Percentiles rank a stretch among this genome's conserved stretches.
These are phyloP conservation scores for Dryadomyces quercus-mongolicae DNA, from an alignment of 2,329 filamentous ascomycete species.

Conservation along the genomic window DNA sequence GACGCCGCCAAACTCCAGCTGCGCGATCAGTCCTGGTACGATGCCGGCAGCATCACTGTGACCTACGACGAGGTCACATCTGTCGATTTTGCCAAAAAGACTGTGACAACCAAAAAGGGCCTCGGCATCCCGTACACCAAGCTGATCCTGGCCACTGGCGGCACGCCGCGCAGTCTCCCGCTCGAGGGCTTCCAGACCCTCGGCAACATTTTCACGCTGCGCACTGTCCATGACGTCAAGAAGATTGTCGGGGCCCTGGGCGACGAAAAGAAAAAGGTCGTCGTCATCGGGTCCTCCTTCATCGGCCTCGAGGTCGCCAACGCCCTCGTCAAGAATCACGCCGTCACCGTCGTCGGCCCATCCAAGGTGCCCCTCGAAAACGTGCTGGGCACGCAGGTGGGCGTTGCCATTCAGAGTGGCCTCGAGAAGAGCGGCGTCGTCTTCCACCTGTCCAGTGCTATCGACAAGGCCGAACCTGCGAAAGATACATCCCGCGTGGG, in stretches of 20 bases:
- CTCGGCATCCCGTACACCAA: constrained; percentile 70
- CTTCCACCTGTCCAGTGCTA: constrained; percentile 69
- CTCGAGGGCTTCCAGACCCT: constrained; percentile 78
- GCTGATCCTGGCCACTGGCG: constrained; percentile 81
- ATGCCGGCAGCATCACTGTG: constrained; percentile 43
- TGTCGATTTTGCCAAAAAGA: constrained; percentile 65
- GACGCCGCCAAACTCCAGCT: constrained; percentile 69
- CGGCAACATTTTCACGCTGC: constrained; percentile 75
- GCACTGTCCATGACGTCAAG: constrained; percentile 65
- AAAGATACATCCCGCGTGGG: constrained; percentile 63
- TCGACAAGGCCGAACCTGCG: constrained; percentile 67
- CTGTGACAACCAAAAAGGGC: constrained; percentile 62
- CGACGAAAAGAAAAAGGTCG: constrained; percentile 70
- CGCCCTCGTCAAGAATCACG: constrained; percentile 65
- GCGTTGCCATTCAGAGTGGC: constrained; percentile 63
- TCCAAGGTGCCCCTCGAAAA: constrained; percentile 74
- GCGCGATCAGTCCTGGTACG: constrained; percentile 69
- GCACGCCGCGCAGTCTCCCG: constrained; percentile 62
- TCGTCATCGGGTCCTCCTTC: constrained; percentile 85
- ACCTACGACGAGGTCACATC: constrained; percentile 53
- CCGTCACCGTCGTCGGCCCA: constrained; percentile 81
- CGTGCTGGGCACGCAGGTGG: constrained; percentile 72
- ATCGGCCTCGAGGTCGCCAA: constrained; percentile 98
- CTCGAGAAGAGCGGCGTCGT: constrained; percentile 81
- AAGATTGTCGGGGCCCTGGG: constrained; percentile 70